Conservation (phyloP, 1,139 yeast species). For the Diutina ranongensis region DNA sequence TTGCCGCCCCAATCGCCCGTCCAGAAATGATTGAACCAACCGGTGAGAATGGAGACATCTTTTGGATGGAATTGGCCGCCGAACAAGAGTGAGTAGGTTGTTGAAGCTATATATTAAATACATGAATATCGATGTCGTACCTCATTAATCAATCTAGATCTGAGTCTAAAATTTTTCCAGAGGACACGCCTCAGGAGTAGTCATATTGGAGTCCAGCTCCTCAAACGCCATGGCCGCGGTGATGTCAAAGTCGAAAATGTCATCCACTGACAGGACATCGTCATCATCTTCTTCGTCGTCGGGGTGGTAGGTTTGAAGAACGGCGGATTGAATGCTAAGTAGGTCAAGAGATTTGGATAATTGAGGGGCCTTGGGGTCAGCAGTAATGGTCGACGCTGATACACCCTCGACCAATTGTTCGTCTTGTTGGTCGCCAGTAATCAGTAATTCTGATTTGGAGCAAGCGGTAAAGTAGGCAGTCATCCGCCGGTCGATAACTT, state of each 20-base stretch:
- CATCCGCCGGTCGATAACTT: background rate
- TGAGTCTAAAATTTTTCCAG: background rate
- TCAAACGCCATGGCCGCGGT: constrained; percentile 4
- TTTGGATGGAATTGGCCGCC: background rate
- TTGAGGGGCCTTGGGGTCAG: background rate
- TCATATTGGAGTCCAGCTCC: constrained; percentile 6
- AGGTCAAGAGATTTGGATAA: background rate
- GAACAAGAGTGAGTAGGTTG: too few relatives aligned
- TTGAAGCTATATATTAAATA: too few relatives aligned
- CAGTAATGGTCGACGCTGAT: background rate
- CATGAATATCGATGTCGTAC: too few relatives aligned
- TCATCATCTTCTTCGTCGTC: background rate
- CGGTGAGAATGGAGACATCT: background rate
- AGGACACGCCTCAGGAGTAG: background rate
- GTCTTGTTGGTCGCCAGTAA: too few relatives aligned
- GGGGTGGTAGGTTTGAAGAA: background rate
- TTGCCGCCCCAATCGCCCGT: background rate
- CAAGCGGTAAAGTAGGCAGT: constrained; percentile 1
- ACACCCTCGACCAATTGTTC: background rate
- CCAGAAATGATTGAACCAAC: background rate
- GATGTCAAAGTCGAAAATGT: constrained; percentile 1
- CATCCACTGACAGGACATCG: constrained; percentile 1
- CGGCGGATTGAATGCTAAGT: background rate
- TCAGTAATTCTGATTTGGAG: background rate
- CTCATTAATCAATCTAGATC: too few relatives aligned